Conservation (phyloP, 2,329 filamentous ascomycete species). For the Fusarium multiceps region DNA sequence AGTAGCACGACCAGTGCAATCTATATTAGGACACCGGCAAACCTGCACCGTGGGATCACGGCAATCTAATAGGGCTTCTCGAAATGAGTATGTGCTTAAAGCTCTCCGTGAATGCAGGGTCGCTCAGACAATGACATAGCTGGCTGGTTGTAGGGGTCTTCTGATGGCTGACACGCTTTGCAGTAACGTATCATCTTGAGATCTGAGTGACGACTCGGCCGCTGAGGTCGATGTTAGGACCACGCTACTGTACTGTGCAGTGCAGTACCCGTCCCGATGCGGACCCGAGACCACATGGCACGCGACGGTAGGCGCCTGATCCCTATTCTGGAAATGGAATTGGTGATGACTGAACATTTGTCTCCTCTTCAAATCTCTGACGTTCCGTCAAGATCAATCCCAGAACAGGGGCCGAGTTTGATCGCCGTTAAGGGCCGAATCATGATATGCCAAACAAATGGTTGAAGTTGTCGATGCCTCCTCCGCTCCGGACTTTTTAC, state of each 20-base stretch:
- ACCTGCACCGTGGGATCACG: not conserved
- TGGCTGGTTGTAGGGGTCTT: slow-evolving; percentile 29
- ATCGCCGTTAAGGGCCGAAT: slow-evolving; percentile 12
- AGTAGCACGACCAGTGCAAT: slow-evolving; percentile 1
- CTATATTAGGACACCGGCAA: slow-evolving; percentile 9
- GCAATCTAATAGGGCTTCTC: not conserved
- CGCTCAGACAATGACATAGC: slow-evolving; percentile 29
- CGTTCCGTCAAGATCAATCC: not conserved
- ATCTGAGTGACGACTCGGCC: slow-evolving; percentile 29
- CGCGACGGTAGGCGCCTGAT: slow-evolving; percentile 15
- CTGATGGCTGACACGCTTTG: slow-evolving; percentile 4
- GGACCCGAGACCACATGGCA: slow-evolving; percentile 30
- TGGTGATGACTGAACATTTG: not conserved
- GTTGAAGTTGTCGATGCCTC: not conserved
- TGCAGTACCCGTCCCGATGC: slow-evolving; percentile 12
- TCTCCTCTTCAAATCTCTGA: not conserved
- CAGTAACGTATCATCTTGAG: slow-evolving; percentile 38
- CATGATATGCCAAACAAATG: not conserved
- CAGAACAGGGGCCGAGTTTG: slow-evolving; percentile 2
- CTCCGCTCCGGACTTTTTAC: slow-evolving; percentile 2
- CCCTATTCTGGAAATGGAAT: slow-evolving; percentile 6
- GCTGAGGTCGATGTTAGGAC: slow-evolving; percentile 5
- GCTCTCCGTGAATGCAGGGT: slow-evolving; percentile 2
- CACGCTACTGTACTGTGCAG: slow-evolving; percentile 7
- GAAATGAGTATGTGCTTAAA: not conserved